Evolutionary conservation across 148 eudicot genomes (phyloP).

Genomic region (Camellia sinensis): DNA sequence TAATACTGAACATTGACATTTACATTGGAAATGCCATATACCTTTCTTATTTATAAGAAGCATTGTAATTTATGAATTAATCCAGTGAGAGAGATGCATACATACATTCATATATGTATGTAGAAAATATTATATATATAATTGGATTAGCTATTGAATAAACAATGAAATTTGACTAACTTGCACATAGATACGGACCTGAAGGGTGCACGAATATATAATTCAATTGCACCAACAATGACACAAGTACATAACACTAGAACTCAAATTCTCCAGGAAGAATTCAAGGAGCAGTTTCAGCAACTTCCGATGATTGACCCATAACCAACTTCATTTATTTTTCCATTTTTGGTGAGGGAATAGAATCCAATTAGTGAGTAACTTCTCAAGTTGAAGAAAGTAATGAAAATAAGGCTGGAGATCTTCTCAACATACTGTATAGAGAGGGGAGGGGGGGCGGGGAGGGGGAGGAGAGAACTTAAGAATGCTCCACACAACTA

Average conservation of each 20-base stretch:
- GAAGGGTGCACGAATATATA: background rate
- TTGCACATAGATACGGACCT: background rate
- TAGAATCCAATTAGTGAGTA: background rate
- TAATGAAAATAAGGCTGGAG: background rate
- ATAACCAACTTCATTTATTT: background rate
- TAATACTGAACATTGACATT: background rate
- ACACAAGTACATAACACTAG: background rate
- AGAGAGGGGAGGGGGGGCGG: too few species aligned
- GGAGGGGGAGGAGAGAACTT: too few species aligned
- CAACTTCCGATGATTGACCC: conserved; percentile 1
- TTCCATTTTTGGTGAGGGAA: background rate
- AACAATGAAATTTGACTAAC: background rate
- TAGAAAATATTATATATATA: background rate
- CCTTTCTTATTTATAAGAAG: background rate
- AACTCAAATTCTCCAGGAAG: background rate
- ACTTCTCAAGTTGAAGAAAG: background rate
- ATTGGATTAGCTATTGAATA: background rate
- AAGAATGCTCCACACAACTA: background rate
- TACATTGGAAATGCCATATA: background rate
- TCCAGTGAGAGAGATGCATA: background rate
- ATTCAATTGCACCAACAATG: background rate
- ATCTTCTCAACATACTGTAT: background rate
- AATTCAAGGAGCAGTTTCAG: conserved; percentile 4
- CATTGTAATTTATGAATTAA: background rate
- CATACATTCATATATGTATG: background rate